These are phyloP conservation scores for Chaetomiaceae sp. DNA, from an alignment of 2,329 filamentous ascomycete genomes.

Conservation along the genomic window DNA sequence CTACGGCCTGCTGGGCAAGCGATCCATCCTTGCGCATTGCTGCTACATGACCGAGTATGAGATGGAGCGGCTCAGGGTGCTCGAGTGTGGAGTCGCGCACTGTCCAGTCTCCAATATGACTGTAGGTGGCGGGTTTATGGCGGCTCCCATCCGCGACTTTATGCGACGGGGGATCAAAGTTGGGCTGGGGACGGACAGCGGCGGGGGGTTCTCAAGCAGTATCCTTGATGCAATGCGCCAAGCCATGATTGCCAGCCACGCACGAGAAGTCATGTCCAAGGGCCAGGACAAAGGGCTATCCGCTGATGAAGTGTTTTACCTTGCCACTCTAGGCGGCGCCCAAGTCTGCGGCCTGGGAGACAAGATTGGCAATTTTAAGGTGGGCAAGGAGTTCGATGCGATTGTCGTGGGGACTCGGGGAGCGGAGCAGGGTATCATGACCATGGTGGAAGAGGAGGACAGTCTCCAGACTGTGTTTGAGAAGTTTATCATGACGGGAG, in stretches of 20 bases:
- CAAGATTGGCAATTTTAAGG: conserved; percentile 52
- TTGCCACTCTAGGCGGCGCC: conserved; percentile 60
- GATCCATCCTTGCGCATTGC: conserved; percentile 63
- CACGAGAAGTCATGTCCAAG: conserved; percentile 39
- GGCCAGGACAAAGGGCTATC: conserved; percentile 43
- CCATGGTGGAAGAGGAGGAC: conserved; percentile 50
- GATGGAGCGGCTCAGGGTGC: conserved; percentile 40
- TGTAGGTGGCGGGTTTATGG: conserved; percentile 58
- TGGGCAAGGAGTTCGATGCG: conserved; percentile 61
- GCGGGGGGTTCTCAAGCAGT: conserved; percentile 57
- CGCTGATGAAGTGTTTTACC: conserved; percentile 52
- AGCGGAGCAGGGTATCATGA: conserved; percentile 42
- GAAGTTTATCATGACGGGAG: conserved; percentile 63
- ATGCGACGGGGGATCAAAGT: conserved; percentile 56
- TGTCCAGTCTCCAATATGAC: conserved; percentile 63
- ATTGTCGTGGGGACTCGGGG: conserved; percentile 42
- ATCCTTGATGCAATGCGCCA: conserved; percentile 57
- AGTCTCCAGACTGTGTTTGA: conserved; percentile 47
- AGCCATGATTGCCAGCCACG: conserved; percentile 52
- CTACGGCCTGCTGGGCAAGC: conserved; percentile 50
- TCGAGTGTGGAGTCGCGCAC: conserved; percentile 58
- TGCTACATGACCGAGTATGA: conserved; percentile 58
- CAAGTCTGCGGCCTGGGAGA: conserved; percentile 51
- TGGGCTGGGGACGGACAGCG: conserved; percentile 62
- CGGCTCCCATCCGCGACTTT: conserved; percentile 55